Base-by-base conservation (phyloP, 176 grass and related monocot genomes). In the Triticum dicoccoides region DNA sequence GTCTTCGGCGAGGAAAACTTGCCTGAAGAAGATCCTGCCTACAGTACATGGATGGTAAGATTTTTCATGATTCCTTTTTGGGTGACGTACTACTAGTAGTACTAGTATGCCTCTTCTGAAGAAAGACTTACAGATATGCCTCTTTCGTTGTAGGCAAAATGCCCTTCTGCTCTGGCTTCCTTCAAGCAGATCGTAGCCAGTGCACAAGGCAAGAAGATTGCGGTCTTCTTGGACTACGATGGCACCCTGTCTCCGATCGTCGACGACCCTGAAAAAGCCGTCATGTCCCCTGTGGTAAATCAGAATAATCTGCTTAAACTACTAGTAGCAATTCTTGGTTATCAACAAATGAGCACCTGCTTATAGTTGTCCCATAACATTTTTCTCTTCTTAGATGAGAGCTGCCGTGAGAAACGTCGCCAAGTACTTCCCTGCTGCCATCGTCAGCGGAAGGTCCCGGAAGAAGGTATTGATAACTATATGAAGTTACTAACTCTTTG, bases 391-490 rank as follows among this genome's bases (percentile, higher is more conserved):
- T 68, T 82, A 99, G 97, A 99, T 96, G 92, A 89, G 92, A 80
- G 82, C 85, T 74, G 79, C 94, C 73, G 89, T 99, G 20, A 96
- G 91, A 77, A 92, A 89, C 42, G 92, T 89, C 30, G 88, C 97
- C 11, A 99, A 90, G 73, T 82, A 87, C 63, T 92, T 99, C 81
- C 94, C 97, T 3, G 92, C 94, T 4, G 94, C 97, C 77, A 94
- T 99, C 44, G 91, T 99, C 79, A 99, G 97, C 54, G 97, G 97
- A 94, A 92, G 97, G 32, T 94, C 90, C 69, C 94, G 97, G 44
- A 84, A 93, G 54, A 99, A 99, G 94, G 97, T 96, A 73, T 4
- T 9, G 14, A 5, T 5, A 21, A 47, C 25, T 76, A 69, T 17
- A 37, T 30, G 30, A 30, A 30, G 30, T 30, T 30, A 32, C 66